Conservation (phyloP, 805 yeast genomes). For the Zygosaccharomyces siamensis region DNA sequence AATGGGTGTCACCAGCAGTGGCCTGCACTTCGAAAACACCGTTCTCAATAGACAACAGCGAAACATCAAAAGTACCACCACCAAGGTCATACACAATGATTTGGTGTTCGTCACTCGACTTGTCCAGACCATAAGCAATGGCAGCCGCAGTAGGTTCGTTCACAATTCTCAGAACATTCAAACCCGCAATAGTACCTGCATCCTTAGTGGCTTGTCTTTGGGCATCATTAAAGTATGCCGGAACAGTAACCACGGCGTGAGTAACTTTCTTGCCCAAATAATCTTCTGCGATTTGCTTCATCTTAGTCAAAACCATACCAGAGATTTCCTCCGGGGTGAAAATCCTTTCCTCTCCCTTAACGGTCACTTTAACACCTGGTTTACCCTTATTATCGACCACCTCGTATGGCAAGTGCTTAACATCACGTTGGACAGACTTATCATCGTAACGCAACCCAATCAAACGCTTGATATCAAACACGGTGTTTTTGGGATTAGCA, state of each 20-base stretch:
- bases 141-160: constrained; percentile 98
- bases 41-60: constrained; percentile 78
- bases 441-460: constrained; percentile 81
- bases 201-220: constrained; percentile 94
- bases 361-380: constrained; percentile 75
- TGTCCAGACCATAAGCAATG: constrained; percentile 91
- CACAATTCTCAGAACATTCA: constrained; percentile 81
- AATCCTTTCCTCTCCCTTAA: constrained; percentile 65
- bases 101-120: constrained; percentile 77
- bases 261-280: constrained; percentile 79
- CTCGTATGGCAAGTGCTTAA: constrained; percentile 76
- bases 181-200: constrained; percentile 89
- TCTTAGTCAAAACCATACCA: constrained; percentile 85
- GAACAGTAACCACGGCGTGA: constrained; percentile 89
- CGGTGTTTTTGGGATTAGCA: constrained; percentile 77
- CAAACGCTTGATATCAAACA: constrained; percentile 87
- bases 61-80: constrained; percentile 97
- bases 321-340: constrained; percentile 93
- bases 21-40: constrained; percentile 92
- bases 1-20: constrained; percentile 93
- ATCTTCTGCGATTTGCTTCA: constrained; percentile 91
- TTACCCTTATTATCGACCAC: constrained; percentile 68
- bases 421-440: constrained; percentile 71
- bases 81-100: constrained; percentile 91
- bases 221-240: constrained; percentile 90